These are phyloP conservation scores for Butyriboletus regius DNA, from an alignment of 1,284 basidiomycete species.

Conservation along the genomic window DNA sequence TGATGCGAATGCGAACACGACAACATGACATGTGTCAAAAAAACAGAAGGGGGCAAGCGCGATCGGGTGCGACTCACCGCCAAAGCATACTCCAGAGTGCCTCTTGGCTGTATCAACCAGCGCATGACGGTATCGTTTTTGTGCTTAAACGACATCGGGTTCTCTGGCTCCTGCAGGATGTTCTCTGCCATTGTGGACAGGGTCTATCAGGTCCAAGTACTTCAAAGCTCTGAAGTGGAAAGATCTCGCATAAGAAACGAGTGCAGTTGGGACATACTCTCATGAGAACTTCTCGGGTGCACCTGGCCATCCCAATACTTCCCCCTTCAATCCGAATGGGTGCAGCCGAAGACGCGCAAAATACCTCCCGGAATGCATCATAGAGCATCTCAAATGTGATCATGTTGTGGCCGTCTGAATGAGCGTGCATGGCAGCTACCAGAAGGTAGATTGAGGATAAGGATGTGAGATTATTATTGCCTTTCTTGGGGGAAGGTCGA, in stretches of 20 bases:
- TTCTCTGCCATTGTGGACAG: slow-evolving; percentile 65
- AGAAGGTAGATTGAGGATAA: slow-evolving; percentile 53
- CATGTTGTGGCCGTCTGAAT: slow-evolving; percentile 57
- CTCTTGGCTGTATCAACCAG: slow-evolving; percentile 56
- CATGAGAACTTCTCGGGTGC: slow-evolving; percentile 54
- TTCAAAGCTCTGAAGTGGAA: slow-evolving; percentile 57
- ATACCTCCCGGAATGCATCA: slow-evolving; percentile 59
- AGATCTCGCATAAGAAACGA: slow-evolving; percentile 6
- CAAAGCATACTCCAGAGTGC: slow-evolving; percentile 69
- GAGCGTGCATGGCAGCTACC: slow-evolving; percentile 59
- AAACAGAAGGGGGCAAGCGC: not conserved
- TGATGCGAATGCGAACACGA: slow-evolving; percentile 29
- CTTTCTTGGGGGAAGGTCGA: slow-evolving; percentile 16
- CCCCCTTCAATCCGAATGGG: slow-evolving; percentile 68
- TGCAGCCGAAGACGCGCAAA: slow-evolving; percentile 58
- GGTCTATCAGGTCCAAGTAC: slow-evolving; percentile 43
- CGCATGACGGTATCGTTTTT: slow-evolving; percentile 64
- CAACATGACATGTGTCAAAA: not conserved
- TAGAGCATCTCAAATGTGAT: slow-evolving; percentile 77
- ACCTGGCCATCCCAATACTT: slow-evolving; percentile 66
- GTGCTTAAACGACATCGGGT: slow-evolving; percentile 68
- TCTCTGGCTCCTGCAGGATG: slow-evolving; percentile 59
- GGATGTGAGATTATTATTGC: not conserved
- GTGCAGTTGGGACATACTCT: slow-evolving; percentile 40
- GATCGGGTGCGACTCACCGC: slow-evolving; percentile 41